Percentiles rank a stretch among this genome's conserved stretches.
Conservation (phyloP, 805 yeast genomes). For the Kuraishia floccosa region DNA sequence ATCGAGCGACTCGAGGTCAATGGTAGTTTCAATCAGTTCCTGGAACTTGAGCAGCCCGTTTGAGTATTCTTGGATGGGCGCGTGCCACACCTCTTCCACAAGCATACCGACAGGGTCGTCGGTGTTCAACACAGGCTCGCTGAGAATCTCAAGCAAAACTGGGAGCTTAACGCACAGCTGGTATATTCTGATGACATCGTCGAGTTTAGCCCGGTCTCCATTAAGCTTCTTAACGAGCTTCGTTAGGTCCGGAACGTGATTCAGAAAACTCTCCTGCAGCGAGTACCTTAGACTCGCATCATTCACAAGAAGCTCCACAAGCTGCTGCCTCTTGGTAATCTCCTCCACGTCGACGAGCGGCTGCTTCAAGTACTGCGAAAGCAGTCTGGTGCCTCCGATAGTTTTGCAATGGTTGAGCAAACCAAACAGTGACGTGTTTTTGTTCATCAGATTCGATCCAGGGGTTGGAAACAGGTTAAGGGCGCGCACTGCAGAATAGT, state of each 20-base stretch:
- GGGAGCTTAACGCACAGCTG: constrained; percentile 70
- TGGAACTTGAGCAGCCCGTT: constrained; percentile 53
- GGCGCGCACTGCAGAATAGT: constrained; percentile 82
- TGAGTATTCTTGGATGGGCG: constrained; percentile 38
- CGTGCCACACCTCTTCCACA: constrained; percentile 41
- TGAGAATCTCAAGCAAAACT: constrained; percentile 43
- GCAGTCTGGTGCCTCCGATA: constrained; percentile 75
- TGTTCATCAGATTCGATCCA: constrained; percentile 29
- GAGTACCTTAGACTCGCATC: constrained; percentile 56
- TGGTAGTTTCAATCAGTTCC: constrained; percentile 85
- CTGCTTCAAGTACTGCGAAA: constrained; percentile 94
- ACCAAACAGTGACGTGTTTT: constrained; percentile 55
- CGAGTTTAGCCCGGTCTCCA: constrained; percentile 45
- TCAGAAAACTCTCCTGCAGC: constrained; percentile 55
- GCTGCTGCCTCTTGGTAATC: constrained; percentile 56
- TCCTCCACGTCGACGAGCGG: constrained; percentile 61
- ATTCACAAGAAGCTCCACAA: constrained; percentile 67
- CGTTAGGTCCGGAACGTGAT: constrained; percentile 74
- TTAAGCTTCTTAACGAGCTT: constrained; percentile 59
- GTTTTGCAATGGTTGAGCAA: constrained; percentile 83
- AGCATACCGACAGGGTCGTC: constrained; percentile 18
- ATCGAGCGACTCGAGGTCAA: constrained; percentile 76
- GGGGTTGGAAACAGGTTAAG: constrained; percentile 70
- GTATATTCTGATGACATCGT: constrained; percentile 83
- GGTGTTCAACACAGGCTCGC: constrained; percentile 5